These are phyloP conservation scores for Didymella segeticola DNA, from an alignment of 2,329 filamentous ascomycete genomes.

Conservation along the genomic window DNA sequence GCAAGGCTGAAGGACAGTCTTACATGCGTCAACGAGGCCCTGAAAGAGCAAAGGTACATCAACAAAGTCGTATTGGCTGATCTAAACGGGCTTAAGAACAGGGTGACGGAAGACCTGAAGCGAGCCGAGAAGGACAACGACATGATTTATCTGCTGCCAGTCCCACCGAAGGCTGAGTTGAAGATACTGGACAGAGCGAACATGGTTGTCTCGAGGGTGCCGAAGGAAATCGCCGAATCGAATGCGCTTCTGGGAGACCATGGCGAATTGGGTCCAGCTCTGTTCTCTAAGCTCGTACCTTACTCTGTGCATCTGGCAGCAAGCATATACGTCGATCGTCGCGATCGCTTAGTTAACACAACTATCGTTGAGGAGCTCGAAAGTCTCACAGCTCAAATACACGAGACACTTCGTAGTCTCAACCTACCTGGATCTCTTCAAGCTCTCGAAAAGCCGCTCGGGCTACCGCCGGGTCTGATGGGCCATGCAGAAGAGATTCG, in stretches of 20 bases:
- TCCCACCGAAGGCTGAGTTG: conserved; percentile 87
- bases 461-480: conserved; percentile 81
- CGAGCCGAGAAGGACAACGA: conserved; percentile 96
- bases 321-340: conserved; percentile 91
- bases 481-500: conserved; percentile 94
- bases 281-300: conserved; percentile 91
- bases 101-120: conserved; percentile 86
- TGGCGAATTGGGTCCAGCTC: conserved; percentile 78
- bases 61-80: conserved; percentile 83
- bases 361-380: conserved; percentile 87
- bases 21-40: conserved; percentile 80
- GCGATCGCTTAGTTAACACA: conserved; percentile 88
- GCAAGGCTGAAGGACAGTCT: conserved; percentile 84
- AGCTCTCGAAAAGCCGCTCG: conserved; percentile 91
- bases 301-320: conserved; percentile 95
- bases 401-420: conserved; percentile 78
- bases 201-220: conserved; percentile 82
- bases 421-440: conserved; percentile 93
- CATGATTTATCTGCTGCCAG: conserved; percentile 86
- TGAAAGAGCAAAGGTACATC: conserved; percentile 84
- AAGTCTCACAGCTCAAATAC: conserved; percentile 76
- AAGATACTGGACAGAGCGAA: conserved; percentile 83
- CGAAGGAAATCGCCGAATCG: conserved; percentile 81
- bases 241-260: conserved; percentile 80
- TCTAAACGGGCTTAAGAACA: conserved; percentile 79